Conservation (phyloP, 306 rosid species). For the Glycine latifolia region DNA sequence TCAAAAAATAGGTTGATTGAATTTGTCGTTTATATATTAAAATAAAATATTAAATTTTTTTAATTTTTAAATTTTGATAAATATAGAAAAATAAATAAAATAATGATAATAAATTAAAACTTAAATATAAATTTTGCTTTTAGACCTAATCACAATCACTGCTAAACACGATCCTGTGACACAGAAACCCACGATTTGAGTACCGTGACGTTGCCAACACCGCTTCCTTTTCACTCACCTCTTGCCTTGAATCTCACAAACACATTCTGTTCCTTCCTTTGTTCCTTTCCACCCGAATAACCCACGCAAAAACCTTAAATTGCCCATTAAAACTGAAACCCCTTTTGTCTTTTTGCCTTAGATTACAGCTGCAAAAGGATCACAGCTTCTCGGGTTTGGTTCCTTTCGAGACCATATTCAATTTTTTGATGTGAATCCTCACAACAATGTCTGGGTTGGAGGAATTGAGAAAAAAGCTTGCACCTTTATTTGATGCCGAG, state of each 20-base stretch:
- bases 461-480: conserved; percentile 85
- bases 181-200: background rate
- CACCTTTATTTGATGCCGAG: conserved; percentile 68
- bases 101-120: no score
- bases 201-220: background rate
- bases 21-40: no score
- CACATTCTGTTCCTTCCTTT: background rate
- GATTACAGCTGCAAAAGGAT: background rate
- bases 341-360: background rate
- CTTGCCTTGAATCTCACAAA: conserved; percentile 24
- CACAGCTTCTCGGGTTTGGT: conserved; percentile 9
- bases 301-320: conserved; percentile 4
- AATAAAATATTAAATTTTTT: no score
- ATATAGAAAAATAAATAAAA: no score
- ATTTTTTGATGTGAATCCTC: conserved; percentile 12
- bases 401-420: conserved; percentile 7
- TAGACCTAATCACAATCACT: no score
- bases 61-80: no score
- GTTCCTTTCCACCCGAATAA: background rate
- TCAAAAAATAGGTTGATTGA: no score
- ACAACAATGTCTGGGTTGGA: conserved; percentile 84
- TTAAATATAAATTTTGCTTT: no score
- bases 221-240: no score
- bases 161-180: no score
- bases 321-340: background rate